Base-by-base conservation (phyloP, 164 flowering plant genomes). In the Hamamelis virginiana region DNA sequence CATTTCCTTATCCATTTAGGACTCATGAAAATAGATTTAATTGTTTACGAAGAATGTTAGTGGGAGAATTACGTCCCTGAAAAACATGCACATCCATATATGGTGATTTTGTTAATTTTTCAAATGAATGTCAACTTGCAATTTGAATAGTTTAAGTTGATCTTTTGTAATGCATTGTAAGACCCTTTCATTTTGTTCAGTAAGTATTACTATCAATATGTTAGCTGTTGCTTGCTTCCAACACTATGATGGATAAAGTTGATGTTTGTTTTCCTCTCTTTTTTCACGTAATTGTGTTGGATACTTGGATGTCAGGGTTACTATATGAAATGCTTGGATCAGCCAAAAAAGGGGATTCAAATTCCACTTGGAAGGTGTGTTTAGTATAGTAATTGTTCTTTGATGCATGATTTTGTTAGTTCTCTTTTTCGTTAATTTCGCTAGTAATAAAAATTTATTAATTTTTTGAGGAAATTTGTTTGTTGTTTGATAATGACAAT, bases 331-430 rank as follows among this genome's bases (percentile, higher is more conserved):
- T 96, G 99, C 95, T 96, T 68, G 87, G 98, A 74, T 84, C 98
- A 10, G 57, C 96, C n/a, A 90, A 81, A 80, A 72, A 78, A 45
- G 90, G 84, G 65, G 90, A 86, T 66, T 73, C 86, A 43, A 90
- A 84, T 75, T 85, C 94, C 61, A 85, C 79, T 23, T 96, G 99
- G 99, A 96, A 93, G 98, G 99, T 93, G 72, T 52, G 69, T n/a
- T 53, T 19, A 25, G 27, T 48, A 33, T 19, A 26, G 4, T 53
- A 18, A 19, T 55, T 43, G 22, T 51, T 25, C 6, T 28, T 21
- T 21, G 41, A 33, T 6, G 41, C 41, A 33, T 33, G 6, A 2
- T 33, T 33, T 33, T 33, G 41, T 33, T 33, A 33, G 6, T 33
- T 33, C 41, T 6, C 6, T 33, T 33, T 33, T 2, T 33, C 6